Evolutionary conservation across 1,139 yeast species (phyloP).

Genomic region (Nematodospora anomalae): DNA sequence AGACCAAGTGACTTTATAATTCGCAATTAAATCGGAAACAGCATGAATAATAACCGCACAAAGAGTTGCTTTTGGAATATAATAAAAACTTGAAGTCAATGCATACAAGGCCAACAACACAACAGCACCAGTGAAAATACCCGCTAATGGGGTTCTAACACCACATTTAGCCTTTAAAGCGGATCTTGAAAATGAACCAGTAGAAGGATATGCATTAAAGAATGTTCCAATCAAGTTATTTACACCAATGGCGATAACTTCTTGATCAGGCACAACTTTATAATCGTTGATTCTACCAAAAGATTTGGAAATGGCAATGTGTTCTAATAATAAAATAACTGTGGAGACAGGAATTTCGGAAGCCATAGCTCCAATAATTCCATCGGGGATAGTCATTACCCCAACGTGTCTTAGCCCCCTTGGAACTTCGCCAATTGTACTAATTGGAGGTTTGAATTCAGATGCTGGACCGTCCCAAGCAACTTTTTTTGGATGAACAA

Average conservation of each 20-base stretch:
- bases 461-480: conserved; percentile 42
- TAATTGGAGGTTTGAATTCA: conserved; percentile 48
- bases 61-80: conserved; percentile 86
- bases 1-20: conserved; percentile 67
- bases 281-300: conserved; percentile 92
- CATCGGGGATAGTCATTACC: conserved; percentile 64
- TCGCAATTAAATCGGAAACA: conserved; percentile 83
- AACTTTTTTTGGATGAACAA: conserved; percentile 64
- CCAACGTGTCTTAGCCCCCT: conserved; percentile 80
- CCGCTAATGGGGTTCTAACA: conserved; percentile 92
- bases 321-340: conserved; percentile 81
- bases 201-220: conserved; percentile 92
- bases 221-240: conserved; percentile 89
- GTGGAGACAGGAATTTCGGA: conserved; percentile 83
- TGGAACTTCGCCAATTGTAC: conserved; percentile 75
- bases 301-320: conserved; percentile 90
- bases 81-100: conserved; percentile 79
- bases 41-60: conserved; percentile 92
- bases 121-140: conserved; percentile 86
- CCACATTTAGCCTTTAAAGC: conserved; percentile 95
- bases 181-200: conserved; percentile 94
- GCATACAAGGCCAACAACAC: conserved; percentile 84
- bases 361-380: conserved; percentile 61
- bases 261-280: conserved; percentile 90
- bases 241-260: conserved; percentile 89